Conservation (phyloP, 108 stramenopile species). For the Epithemia pelagica region DNA sequence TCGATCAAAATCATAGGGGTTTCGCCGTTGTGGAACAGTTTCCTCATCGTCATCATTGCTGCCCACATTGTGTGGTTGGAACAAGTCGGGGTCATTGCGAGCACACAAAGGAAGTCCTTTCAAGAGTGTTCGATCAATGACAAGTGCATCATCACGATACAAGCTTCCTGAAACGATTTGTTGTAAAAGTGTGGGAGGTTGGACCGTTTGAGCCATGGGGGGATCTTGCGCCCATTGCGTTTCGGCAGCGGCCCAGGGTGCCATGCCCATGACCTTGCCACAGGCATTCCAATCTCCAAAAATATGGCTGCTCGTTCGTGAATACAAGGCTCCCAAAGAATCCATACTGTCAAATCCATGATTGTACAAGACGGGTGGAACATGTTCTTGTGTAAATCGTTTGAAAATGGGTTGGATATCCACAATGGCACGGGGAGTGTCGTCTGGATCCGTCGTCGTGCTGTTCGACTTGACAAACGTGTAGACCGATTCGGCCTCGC, state of each 20-base stretch:
- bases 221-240: slow-evolving; percentile 41
- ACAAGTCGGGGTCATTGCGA: slow-evolving; percentile 72
- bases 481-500: slow-evolving; percentile 93
- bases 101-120: slow-evolving; percentile 54
- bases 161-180: slow-evolving; percentile 33
- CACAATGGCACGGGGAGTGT: slow-evolving; percentile 8
- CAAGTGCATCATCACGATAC: slow-evolving; percentile 38
- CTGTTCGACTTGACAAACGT: slow-evolving; percentile 42
- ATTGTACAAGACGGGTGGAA: slow-evolving; percentile 76
- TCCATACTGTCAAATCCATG: slow-evolving; percentile 96
- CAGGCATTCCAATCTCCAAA: slow-evolving; percentile 97
- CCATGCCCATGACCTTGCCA: slow-evolving; percentile 94
- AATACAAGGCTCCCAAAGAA: slow-evolving; percentile 90
- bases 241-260: slow-evolving; percentile 77
- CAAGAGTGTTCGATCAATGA: slow-evolving; percentile 46
- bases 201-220: background rate
- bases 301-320: slow-evolving; percentile 84
- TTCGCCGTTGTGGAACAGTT: slow-evolving; percentile 16
- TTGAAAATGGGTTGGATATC: slow-evolving; percentile 73
- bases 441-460: slow-evolving; percentile 1
- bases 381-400: slow-evolving; percentile 79
- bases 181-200: slow-evolving; percentile 1
- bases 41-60: slow-evolving; percentile 38
- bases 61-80: slow-evolving; percentile 30
- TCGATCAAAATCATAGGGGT: slow-evolving; percentile 73